These are phyloP conservation scores for Cytospora piceae DNA, from an alignment of 2,329 filamentous ascomycete species.

Conservation along the genomic window DNA sequence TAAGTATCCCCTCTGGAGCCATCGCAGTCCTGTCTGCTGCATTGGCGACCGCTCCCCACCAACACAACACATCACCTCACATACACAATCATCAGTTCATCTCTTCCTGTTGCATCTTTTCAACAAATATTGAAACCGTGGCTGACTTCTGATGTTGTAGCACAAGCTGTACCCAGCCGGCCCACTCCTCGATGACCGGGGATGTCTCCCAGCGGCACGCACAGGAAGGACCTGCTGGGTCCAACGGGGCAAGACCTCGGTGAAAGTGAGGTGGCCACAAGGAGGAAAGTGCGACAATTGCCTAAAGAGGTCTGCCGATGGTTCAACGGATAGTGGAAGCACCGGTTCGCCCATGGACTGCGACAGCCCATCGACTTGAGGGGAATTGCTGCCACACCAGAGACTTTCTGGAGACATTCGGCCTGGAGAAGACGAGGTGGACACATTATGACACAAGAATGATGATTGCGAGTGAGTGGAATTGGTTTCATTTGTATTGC, in stretches of 20 bases:
- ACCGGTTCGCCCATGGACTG: neutral
- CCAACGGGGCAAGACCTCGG: neutral
- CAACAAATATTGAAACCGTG: neutral
- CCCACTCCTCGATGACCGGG: slow-evolving; percentile 6
- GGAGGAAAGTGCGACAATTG: slow-evolving; percentile 10
- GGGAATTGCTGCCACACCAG: neutral
- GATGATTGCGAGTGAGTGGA: neutral
- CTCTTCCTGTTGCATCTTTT: neutral
- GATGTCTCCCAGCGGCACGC: slow-evolving; percentile 3
- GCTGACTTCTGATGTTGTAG: neutral
- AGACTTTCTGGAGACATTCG: too few species aligned
- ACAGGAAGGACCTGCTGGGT: slow-evolving; percentile 11
- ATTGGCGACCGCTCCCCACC: neutral
- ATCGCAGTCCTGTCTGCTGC: neutral
- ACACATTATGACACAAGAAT: neutral
- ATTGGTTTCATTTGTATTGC: neutral
- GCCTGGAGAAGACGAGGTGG: neutral
- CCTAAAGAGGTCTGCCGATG: neutral
- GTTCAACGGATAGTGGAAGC: neutral
- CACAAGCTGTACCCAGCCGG: slow-evolving; percentile 4
- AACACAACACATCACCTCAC: neutral
- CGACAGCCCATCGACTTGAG: neutral
- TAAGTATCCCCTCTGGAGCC: neutral
- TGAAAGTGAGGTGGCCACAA: neutral
- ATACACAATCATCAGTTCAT: neutral